Evolutionary conservation across 805 yeast genomes (phyloP).

Genomic region (Schwanniomyces vanrijiae): DNA sequence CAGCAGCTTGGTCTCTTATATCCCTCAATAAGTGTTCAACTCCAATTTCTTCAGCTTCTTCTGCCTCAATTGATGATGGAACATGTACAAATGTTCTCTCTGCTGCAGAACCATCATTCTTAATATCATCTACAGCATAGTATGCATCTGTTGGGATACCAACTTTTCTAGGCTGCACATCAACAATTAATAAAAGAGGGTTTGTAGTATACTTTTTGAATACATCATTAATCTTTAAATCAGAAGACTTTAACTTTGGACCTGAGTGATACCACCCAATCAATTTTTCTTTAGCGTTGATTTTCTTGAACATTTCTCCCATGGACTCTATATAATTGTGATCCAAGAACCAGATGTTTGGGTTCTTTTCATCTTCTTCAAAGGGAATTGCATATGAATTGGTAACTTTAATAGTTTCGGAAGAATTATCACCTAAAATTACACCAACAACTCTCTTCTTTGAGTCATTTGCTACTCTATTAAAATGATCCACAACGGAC

Average conservation of each 20-base stretch:
- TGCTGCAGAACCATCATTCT: conserved; percentile 91
- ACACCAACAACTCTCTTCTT: conserved; percentile 93
- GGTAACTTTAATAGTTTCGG: conserved; percentile 65
- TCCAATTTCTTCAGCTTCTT: conserved; percentile 99
- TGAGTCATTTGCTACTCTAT: conserved; percentile 69
- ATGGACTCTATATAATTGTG: conserved; percentile 94
- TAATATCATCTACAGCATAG: conserved; percentile 89
- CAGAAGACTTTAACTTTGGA: conserved; percentile 85
- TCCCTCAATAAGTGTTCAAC: conserved; percentile 95
- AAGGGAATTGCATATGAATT: conserved; percentile 97
- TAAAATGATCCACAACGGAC: conserved; percentile 94
- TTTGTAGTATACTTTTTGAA: conserved; percentile 80
- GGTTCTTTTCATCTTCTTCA: conserved; percentile 91
- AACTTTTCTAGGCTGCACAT: conserved; percentile 79
- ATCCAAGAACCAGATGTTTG: conserved; percentile 94
- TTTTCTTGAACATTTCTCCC: conserved; percentile 97
- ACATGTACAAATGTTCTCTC: conserved; percentile 92
- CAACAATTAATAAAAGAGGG: conserved; percentile 87
- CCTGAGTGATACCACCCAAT: conserved; percentile 99
- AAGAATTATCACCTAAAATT: conserved; percentile 75
- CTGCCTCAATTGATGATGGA: conserved; percentile 92
- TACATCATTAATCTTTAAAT: conserved; percentile 83
- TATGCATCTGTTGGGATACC: conserved; percentile 97
- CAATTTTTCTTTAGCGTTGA: conserved; percentile 92
- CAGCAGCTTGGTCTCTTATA: conserved; percentile 95